Conservation (phyloP, 768 basidiomycete genomes). For the Clavaria fumosa region DNA sequence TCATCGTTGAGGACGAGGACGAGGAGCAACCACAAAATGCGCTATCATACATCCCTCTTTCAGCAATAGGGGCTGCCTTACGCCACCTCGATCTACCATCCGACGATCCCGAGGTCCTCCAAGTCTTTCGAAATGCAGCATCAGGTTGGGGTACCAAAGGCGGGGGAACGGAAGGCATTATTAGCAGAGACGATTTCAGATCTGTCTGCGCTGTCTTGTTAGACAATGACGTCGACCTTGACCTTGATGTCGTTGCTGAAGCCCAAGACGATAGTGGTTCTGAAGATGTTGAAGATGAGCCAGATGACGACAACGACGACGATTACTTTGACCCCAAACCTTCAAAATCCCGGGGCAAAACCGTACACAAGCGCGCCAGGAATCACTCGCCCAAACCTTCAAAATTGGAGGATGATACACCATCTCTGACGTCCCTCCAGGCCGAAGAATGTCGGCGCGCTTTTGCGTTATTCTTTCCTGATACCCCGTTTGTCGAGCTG, state of each 20-base stretch:
- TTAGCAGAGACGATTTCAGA: slow-evolving; percentile 62
- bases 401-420: slow-evolving; percentile 4
- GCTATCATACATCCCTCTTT: slow-evolving; percentile 48
- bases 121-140: slow-evolving; percentile 62
- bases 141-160: slow-evolving; percentile 41
- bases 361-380: neutral
- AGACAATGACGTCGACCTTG: slow-evolving; percentile 24
- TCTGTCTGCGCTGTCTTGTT: slow-evolving; percentile 66
- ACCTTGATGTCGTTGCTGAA: slow-evolving; percentile 6
- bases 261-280: slow-evolving; percentile 17
- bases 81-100: slow-evolving; percentile 46
- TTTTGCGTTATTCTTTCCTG: slow-evolving; percentile 65
- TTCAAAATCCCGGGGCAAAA: slow-evolving; percentile 4
- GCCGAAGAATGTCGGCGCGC: slow-evolving; percentile 36
- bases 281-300: slow-evolving; percentile 16
- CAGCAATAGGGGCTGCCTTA: slow-evolving; percentile 45
- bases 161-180: slow-evolving; percentile 18
- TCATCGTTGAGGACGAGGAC: too few species aligned
- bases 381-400: slow-evolving; percentile 5
- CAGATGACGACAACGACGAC: slow-evolving; percentile 18
- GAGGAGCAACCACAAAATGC: too few species aligned
- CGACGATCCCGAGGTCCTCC: slow-evolving; percentile 58
- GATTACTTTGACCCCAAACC: slow-evolving; percentile 18
- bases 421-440: slow-evolving; percentile 35
- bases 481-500: slow-evolving; percentile 27